A percentile compares a stretch with the other conserved stretches of the same genome.
Conservation (phyloP, 345 rosid species). For the Bruguiera parviflora region DNA sequence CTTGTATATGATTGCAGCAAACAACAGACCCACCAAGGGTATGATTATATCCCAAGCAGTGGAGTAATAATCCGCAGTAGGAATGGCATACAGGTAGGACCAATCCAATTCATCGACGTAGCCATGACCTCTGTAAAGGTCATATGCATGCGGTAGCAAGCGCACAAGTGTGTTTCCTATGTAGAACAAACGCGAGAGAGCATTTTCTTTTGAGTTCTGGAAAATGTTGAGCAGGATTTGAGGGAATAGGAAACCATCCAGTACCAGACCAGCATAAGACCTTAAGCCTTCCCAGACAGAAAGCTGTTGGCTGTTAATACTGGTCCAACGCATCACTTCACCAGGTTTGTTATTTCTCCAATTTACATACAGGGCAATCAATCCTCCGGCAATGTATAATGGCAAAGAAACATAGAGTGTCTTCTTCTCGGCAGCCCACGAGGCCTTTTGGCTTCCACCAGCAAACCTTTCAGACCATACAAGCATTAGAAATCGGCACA, state of each 20-base stretch:
- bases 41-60: conserved; percentile 43
- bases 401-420: conserved; percentile 17
- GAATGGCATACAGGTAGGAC: conserved; percentile 42
- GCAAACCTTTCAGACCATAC: conserved; percentile 14
- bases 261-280: conserved; percentile 23
- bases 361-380: conserved; percentile 18
- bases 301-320: not conserved
- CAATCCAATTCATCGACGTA: conserved; percentile 10
- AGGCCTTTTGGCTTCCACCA: conserved; percentile 15
- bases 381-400: conserved; percentile 14
- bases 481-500: conserved; percentile 23
- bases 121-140: conserved; percentile 19
- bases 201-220: conserved; percentile 10
- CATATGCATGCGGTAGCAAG: conserved; percentile 25
- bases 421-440: conserved; percentile 28
- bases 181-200: conserved; percentile 26
- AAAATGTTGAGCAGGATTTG: conserved; percentile 32
- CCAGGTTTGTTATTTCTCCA: conserved; percentile 6
- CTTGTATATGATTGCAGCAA: conserved; percentile 17
- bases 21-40: conserved; percentile 19
- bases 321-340: not conserved
- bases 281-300: no score
- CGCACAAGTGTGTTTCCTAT: conserved; percentile 22
- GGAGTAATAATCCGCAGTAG: conserved; percentile 35
- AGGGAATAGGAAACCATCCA: conserved; percentile 31